Base-by-base conservation (phyloP, 2,329 filamentous ascomycete genomes). In the Botrytis galanthina region DNA sequence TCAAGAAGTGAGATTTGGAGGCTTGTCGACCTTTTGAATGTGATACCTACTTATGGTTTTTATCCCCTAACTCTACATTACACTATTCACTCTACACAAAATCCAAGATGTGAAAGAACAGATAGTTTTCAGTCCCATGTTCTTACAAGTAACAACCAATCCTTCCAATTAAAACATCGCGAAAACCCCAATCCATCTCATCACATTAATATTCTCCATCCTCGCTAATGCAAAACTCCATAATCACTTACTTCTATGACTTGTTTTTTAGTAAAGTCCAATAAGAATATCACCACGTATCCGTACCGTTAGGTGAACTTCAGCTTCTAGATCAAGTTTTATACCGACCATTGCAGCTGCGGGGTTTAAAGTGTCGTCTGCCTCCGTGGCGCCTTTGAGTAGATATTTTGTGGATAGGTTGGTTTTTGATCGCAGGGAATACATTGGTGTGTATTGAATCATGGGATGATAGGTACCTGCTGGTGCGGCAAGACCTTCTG, bases 391-490 rank as follows among this genome's bases (percentile, higher is more conserved):
- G 3, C n/a, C n/a, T 54, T 54, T 29, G n/a, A 51, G 48, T n/a
- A n/a, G 26, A n/a, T 51, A 14, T 51, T 12, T 12, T 14, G 48
- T n/a, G 12, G 48, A 7, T 10, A n/a, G 14, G 4, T 14, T 51
- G 7, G 48, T 14, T n/a, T 26, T n/a, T n/a, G 6, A 14, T 51
- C 4, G 26, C 12, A 12, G 26, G 14, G 6, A n/a, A n/a, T 51
- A 3, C 4, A 6, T 26, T 26, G 26, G 9, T 51, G 0, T 51
- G 46, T 0, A 12, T 51, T 12, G 22, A 4, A 5, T 14, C 4
- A 5, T 12, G 26, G 46, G 10, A 9, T 48, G 22, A 26, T 48
- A 48, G 46, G 4, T 51, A 51, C 22, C 22, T 51, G 22, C 46
- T 51, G 46, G 46, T 51, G 9, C 10, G 10, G 10, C 22, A 14